phyloP scores from a whole-genome alignment of 2,329 filamentous ascomycete genomes.

The Bipolaris sorokiniana region DNA sequence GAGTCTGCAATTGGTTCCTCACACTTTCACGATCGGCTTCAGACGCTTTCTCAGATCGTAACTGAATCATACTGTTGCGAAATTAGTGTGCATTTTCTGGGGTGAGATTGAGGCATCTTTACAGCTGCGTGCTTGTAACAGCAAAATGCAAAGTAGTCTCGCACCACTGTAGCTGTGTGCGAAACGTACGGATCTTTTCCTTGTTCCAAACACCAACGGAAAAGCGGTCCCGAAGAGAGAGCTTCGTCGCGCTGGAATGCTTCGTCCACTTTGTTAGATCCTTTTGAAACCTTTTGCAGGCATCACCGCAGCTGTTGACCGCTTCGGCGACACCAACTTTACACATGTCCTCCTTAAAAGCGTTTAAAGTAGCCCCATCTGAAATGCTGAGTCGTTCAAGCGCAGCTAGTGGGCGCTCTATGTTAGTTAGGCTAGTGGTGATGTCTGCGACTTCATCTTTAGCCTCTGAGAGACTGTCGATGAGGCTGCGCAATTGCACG shows the following conservation, averaged over 20 bases:
- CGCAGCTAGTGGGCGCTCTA: conserved; percentile 18
- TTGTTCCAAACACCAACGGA: conserved; percentile 20
- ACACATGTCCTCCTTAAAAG: conserved; percentile 14
- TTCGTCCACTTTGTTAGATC: conserved; percentile 22
- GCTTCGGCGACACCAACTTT: conserved; percentile 21
- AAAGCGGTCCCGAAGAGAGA: conserved; percentile 15
- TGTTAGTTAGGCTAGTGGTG: conserved; percentile 10
- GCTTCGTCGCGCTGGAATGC: conserved; percentile 15
- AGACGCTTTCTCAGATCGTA: conserved; percentile 12
- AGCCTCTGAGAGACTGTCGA: conserved; percentile 16
- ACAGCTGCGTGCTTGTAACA: conserved; percentile 20
- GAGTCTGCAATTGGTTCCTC: conserved; percentile 9
- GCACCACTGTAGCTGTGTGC: conserved; percentile 14
- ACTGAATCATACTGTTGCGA: conserved; percentile 12
- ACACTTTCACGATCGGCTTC: not conserved
- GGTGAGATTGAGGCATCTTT: not conserved
- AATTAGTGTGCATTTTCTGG: not conserved
- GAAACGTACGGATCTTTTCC: conserved; percentile 20
- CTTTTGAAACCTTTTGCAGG: conserved; percentile 17
- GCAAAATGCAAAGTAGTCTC: conserved; percentile 19
- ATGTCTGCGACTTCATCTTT: conserved; percentile 17
- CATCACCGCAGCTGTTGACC: conserved; percentile 18
- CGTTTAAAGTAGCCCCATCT: conserved; percentile 5
- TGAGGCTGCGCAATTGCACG: conserved; percentile 13
- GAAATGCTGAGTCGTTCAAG: conserved; percentile 14